These are phyloP conservation scores for Aristolochia californica DNA, from an alignment of 164 flowering plant species.

Conservation along the genomic window DNA sequence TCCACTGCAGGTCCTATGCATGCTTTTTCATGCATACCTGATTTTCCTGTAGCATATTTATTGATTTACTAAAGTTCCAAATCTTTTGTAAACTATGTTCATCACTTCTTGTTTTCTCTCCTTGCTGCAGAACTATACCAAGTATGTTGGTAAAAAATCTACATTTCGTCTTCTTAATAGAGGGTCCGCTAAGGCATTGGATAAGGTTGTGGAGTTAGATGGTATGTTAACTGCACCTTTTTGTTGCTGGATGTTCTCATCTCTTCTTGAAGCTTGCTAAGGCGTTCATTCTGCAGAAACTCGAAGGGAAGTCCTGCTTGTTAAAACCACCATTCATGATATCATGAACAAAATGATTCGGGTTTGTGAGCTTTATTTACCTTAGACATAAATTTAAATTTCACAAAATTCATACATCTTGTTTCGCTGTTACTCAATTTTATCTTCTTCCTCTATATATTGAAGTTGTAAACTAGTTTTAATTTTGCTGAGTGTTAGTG, in stretches of 20 bases:
- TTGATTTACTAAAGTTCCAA: background rate
- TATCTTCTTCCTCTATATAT: conserved; percentile 1
- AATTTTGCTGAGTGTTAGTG: background rate
- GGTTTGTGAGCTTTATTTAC: conserved; percentile 35
- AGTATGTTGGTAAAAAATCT: conserved; percentile 74
- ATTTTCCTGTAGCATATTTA: background rate
- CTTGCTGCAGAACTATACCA: conserved; percentile 68
- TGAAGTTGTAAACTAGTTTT: background rate
- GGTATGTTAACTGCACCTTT: conserved; percentile 33
- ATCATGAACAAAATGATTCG: conserved; percentile 94
- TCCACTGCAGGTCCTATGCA: conserved; percentile 88
- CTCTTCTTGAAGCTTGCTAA: conserved; percentile 7
- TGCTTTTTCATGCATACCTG: too few relatives aligned
- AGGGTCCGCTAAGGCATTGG: conserved; percentile 98
- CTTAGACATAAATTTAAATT: too few relatives aligned
- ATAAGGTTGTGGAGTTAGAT: conserved; percentile 94
- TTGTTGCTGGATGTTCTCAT: conserved; percentile 6
- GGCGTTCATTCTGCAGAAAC: conserved; percentile 43
- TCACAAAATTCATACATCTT: too few relatives aligned
- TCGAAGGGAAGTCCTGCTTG: conserved; percentile 67
- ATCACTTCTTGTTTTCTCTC: too few relatives aligned
- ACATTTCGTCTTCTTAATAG: conserved; percentile 82
- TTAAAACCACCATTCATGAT: conserved; percentile 95
- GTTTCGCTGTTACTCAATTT: background rate
- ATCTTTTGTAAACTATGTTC: too few relatives aligned